Base-by-base conservation (phyloP, 768 basidiomycete species). In the Boletus reticulatus region DNA sequence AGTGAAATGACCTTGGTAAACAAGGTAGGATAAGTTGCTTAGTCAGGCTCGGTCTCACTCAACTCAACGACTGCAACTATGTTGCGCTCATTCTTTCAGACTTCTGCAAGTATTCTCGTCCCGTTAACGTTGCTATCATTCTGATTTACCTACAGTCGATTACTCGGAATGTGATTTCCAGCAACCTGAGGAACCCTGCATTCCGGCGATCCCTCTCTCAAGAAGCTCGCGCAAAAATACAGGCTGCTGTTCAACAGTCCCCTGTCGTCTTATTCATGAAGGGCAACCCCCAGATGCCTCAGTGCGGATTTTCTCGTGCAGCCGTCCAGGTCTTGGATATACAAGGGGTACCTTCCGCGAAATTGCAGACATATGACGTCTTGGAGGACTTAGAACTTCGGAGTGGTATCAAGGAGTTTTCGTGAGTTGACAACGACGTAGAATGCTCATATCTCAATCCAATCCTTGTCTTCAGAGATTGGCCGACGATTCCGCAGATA, bases 231-330 rank as follows among this genome's bases (percentile, higher is more conserved):
- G 62, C 77, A 12, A 74, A 80, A 63, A 83, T 92, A n/a, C 81
- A 89, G 67, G 71, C 83, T 62, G 94, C 94, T 3, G 81, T 98
- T 27, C 73, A 79, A 9, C 75, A 80, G 1, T 83, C 82, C 43
- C 94, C 94, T 0, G 81, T 98, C 7, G 97, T 99, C 1, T 77
- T 98, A 6, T 98, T 99, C 77, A 98, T 99, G 96, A 99, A 99
- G 70, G 97, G 97, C 11, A 93, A 89, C 16, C 93, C 91, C 0
- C 79, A 85, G 22, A 68, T 78, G 7, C 96, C 96, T 2, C 86
- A 94, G 64, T 98, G 96, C 58, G 96, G 96, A 13, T 99, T 98
- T 81, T 97, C 94, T 17, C 83, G 96, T 48, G 96, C 96, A 0
- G 94, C 89, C 1, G 82, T 94, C 31, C 95, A 98, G 70, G 84